Evolutionary conservation across 306 rosid species (phyloP).

Genomic region (Alnus glutinosa): DNA sequence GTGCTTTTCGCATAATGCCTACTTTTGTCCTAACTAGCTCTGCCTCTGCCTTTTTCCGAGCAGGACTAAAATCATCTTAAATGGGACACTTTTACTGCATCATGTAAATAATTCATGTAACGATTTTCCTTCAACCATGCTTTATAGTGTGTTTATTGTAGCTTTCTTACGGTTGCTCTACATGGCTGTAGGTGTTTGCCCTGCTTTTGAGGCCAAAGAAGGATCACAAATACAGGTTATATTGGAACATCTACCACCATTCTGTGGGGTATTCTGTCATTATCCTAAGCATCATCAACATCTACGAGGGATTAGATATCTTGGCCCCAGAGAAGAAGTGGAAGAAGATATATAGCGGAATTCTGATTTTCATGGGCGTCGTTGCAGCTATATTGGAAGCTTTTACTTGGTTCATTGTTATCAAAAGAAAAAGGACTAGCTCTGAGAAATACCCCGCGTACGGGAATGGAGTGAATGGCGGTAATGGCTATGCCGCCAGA

Average conservation of each 20-base stretch:
- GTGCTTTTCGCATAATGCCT: no score
- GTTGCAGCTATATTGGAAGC: conserved; percentile 68
- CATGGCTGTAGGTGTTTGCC: conserved; percentile 67
- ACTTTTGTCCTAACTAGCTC: no score
- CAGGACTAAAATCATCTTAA: no score
- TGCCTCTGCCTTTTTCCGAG: no score
- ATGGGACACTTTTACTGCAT: no score
- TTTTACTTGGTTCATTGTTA: conserved; percentile 60
- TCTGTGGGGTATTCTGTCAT: conserved; percentile 65
- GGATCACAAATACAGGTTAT: conserved; percentile 78
- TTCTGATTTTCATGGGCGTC: conserved; percentile 39
- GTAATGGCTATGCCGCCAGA: conserved; percentile 50
- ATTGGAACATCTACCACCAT: conserved; percentile 87
- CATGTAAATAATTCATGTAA: no score
- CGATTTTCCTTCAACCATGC: no score
- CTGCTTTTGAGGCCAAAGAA: conserved; percentile 92
- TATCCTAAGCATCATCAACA: conserved; percentile 62
- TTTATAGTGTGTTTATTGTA: not conserved
- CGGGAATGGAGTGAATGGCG: conserved; percentile 52
- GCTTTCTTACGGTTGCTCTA: not conserved
- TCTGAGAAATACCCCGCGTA: conserved; percentile 19
- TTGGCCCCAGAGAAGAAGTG: conserved; percentile 58
- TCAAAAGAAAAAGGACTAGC: conserved; percentile 51
- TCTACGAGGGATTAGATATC: conserved; percentile 66
- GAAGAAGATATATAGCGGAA: conserved; percentile 61